Conservation (phyloP, 345 rosid genomes). For the Geranium rotundifolium region DNA sequence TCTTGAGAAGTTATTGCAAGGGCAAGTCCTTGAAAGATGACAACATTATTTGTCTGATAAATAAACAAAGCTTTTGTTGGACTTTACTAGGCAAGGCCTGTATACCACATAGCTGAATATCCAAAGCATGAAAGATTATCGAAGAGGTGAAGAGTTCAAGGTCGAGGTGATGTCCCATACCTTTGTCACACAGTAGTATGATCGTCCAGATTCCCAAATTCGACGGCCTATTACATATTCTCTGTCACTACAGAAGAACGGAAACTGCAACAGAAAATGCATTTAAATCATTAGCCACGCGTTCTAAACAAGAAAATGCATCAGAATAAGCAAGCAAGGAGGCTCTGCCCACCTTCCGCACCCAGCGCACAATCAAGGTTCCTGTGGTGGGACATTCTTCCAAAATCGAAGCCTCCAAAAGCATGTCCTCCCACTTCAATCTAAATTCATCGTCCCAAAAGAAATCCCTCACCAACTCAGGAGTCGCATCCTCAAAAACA, state of each 20-base stretch:
- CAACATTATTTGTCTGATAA: too few relatives aligned
- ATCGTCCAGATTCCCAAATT: constrained; percentile 79
- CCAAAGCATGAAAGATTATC: neutral
- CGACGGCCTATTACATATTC: constrained; percentile 90
- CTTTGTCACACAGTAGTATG: constrained; percentile 87
- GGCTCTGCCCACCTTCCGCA: constrained; percentile 57
- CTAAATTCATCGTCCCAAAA: constrained; percentile 98
- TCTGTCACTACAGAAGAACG: constrained; percentile 94
- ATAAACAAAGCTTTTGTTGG: neutral
- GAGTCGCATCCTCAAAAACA: constrained; percentile 77
- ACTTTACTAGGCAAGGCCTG: neutral
- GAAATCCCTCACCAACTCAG: constrained; percentile 89
- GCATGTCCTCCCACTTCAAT: constrained; percentile 83
- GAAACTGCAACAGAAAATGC: constrained; percentile 47
- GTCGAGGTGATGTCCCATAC: constrained; percentile 19
- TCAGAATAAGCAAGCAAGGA: neutral
- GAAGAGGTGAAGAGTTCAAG: neutral
- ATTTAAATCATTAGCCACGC: constrained; percentile 6
- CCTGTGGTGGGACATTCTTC: constrained; percentile 72
- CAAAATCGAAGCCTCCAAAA: constrained; percentile 39
- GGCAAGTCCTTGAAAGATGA: neutral
- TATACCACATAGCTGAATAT: neutral
- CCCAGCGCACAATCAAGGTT: constrained; percentile 79
- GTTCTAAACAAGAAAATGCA: neutral
- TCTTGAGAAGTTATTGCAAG: neutral